Evolutionary conservation across 164 flowering plant genomes (phyloP).

Genomic region (Macadamia tetraphylla): DNA sequence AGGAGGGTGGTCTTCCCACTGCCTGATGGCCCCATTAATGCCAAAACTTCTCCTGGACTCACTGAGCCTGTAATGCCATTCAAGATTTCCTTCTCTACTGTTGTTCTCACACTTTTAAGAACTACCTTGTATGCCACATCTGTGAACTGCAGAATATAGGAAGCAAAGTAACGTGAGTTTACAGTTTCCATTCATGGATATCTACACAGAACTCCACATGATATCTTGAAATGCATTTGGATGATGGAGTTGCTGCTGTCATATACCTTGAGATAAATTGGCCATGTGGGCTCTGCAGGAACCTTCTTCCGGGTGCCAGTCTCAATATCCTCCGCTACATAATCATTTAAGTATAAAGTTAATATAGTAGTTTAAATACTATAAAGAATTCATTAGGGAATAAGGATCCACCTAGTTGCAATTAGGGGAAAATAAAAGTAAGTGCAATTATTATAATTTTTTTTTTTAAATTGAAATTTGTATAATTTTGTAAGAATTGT

Average conservation of each 20-base stretch:
- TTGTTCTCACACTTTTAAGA: slow-evolving; percentile 47
- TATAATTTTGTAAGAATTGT: no score
- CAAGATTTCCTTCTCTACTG: slow-evolving; percentile 64
- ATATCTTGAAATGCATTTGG: neutral
- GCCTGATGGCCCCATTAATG: slow-evolving; percentile 97
- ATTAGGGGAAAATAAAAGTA: no score
- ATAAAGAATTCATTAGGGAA: no score
- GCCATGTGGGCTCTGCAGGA: slow-evolving; percentile 81
- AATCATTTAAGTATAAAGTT: no score
- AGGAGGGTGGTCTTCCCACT: slow-evolving; percentile 90
- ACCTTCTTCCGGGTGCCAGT: slow-evolving; percentile 43
- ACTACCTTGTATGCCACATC: slow-evolving; percentile 77
- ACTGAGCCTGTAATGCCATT: slow-evolving; percentile 80
- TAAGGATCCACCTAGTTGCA: no score
- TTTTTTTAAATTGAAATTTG: no score
- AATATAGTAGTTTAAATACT: no score
- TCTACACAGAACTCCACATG: neutral
- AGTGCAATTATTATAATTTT: no score
- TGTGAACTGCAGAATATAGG: slow-evolving; percentile 60
- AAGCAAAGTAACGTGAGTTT: neutral
- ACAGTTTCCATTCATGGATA: neutral
- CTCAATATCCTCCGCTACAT: slow-evolving; percentile 77
- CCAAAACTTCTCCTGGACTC: slow-evolving; percentile 82
- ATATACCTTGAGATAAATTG: slow-evolving; percentile 81
- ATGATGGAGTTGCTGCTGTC: neutral